phyloP scores from a whole-genome alignment of 177 flowering plant species.

The Vitis hybrid region DNA sequence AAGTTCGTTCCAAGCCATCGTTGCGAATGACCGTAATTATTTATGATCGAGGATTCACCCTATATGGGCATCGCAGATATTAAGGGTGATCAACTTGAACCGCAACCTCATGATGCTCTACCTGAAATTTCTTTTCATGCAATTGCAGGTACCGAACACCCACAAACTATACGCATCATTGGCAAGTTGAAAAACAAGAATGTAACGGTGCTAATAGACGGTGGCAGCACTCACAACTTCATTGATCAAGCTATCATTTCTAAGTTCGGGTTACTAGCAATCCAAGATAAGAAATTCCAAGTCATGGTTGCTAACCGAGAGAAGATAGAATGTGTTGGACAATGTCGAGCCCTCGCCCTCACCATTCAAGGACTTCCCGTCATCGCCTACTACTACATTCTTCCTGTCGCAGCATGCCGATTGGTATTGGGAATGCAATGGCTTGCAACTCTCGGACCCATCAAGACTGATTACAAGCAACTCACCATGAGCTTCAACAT shows the following conservation, averaged over 20 bases:
- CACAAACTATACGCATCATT: neutral
- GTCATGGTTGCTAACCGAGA: neutral
- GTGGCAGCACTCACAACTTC: neutral
- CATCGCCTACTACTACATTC: neutral
- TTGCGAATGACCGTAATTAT: too few species aligned
- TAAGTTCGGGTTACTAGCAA: neutral
- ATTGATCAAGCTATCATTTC: too few species aligned
- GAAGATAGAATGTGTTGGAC: neutral
- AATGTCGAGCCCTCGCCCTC: neutral
- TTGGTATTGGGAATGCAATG: slow-evolving; percentile 1
- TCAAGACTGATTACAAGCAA: neutral
- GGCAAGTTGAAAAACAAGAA: neutral
- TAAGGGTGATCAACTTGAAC: too few species aligned
- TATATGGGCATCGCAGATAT: neutral
- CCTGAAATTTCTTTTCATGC: too few species aligned
- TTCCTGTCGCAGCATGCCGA: neutral
- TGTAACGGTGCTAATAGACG: neutral
- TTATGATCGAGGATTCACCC: neutral
- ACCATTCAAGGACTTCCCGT: neutral
- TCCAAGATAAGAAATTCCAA: neutral
- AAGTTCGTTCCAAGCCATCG: neutral
- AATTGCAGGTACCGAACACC: neutral
- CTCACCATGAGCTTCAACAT: neutral
- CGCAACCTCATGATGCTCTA: too few species aligned
- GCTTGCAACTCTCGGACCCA: neutral